A percentile compares a stretch with the other conserved stretches of the same genome.
These are phyloP conservation scores for Leccinellum luteum DNA, from an alignment of 768 basidiomycete species.

Conservation along the genomic window DNA sequence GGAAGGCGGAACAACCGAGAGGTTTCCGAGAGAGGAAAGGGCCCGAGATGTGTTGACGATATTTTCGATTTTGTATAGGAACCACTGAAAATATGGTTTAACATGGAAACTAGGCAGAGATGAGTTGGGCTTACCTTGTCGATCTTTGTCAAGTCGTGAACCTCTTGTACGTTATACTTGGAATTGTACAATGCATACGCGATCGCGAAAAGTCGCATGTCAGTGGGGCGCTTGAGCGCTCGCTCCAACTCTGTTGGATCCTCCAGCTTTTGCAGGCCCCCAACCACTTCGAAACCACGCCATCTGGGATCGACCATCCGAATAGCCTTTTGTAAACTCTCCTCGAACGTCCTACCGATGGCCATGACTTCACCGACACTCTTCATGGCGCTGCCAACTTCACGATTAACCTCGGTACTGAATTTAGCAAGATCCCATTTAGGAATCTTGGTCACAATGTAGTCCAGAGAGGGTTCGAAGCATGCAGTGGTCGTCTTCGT, in stretches of 20 bases:
- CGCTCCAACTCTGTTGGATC: slow-evolving; percentile 60
- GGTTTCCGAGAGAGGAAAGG: slow-evolving; percentile 65
- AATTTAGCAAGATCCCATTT: slow-evolving; percentile 99
- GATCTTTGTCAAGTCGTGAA: slow-evolving; percentile 96
- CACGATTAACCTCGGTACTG: slow-evolving; percentile 87
- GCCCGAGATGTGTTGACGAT: slow-evolving; percentile 86
- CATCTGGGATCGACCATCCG: slow-evolving; percentile 96
- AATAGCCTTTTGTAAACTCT: slow-evolving; percentile 96
- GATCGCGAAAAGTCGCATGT: slow-evolving; percentile 94
- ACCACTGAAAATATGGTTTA: slow-evolving; percentile 64
- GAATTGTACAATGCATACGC: slow-evolving; percentile 97
- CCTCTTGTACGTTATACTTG: slow-evolving; percentile 81
- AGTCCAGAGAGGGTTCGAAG: slow-evolving; percentile 98
- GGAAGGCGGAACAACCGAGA: slow-evolving; percentile 68
- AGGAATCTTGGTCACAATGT: slow-evolving; percentile 99
- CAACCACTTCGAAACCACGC: slow-evolving; percentile 96
- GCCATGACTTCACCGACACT: slow-evolving; percentile 99
- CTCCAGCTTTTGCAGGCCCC: slow-evolving; percentile 83
- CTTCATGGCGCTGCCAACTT: slow-evolving; percentile 98
- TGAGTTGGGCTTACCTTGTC: slow-evolving; percentile 63
- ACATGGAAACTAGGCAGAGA: not conserved
- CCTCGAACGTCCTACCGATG: slow-evolving; percentile 98
- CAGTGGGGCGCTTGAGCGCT: slow-evolving; percentile 82
- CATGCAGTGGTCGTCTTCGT: slow-evolving; percentile 99
- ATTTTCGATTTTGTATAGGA: slow-evolving; percentile 98